Conservation (phyloP, 257 asterid species). For the Gentiana straminea region DNA sequence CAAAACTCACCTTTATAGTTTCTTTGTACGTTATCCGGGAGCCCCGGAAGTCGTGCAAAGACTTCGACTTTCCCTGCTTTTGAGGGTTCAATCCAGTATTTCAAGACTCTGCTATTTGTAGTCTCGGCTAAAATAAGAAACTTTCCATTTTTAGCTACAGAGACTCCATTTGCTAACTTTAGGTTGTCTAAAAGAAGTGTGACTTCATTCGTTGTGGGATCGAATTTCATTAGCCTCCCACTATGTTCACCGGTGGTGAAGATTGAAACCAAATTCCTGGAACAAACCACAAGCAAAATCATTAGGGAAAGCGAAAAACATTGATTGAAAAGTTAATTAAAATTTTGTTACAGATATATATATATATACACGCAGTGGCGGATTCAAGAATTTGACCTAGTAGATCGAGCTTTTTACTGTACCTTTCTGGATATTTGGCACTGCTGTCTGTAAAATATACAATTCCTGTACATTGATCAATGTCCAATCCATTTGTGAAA, state of each 20-base stretch:
- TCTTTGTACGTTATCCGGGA: constrained; percentile 54
- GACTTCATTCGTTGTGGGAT: constrained; percentile 23
- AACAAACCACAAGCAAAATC: too few species aligned
- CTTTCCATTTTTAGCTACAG: constrained; percentile 10
- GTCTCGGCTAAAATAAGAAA: constrained; percentile 54
- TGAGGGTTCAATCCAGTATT: constrained; percentile 36
- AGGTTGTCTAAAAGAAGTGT: constrained; percentile 29
- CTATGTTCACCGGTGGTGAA: constrained; percentile 42
- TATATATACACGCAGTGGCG: too few species aligned
- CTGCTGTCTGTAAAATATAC: constrained; percentile 64
- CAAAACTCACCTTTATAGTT: constrained; percentile 53
- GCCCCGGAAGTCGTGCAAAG: constrained; percentile 35
- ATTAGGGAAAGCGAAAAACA: too few species aligned
- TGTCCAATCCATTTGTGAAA: constrained; percentile 66
- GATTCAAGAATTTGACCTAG: not conserved
- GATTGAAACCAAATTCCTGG: not conserved
- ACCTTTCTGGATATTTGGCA: constrained; percentile 45
- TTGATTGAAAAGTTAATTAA: too few species aligned
- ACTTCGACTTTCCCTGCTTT: constrained; percentile 30
- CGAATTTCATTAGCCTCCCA: constrained; percentile 53
- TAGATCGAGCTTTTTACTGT: not conserved
- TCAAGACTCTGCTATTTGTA: constrained; percentile 33
- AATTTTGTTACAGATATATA: not conserved
- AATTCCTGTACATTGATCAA: constrained; percentile 38
- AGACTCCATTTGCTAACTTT: constrained; percentile 44